Base-by-base conservation (phyloP, 371 early-diverging fungal species). In the Amoeboaphelidium occidentale region DNA sequence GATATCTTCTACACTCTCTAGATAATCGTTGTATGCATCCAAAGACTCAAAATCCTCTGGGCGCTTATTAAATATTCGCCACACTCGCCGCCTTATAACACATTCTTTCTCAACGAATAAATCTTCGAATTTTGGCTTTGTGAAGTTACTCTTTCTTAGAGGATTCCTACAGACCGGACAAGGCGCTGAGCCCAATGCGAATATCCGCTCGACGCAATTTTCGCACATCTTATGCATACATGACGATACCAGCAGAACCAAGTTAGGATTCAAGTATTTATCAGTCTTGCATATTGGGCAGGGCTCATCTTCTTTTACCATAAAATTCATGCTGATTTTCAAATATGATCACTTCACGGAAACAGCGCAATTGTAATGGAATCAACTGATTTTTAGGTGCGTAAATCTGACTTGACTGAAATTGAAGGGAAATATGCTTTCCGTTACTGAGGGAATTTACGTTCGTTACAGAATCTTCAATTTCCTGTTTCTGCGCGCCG, bases 181-280 rank as follows among this genome's bases (percentile, higher is more conserved):
- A 0, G 88, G 85, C 1, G 84, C 90, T 6, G 87, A 81, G 1
- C 91, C 91, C 23, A 71, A 68, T 23, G 73, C 65, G 60, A 84
- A 91, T 27, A 84, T 59, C 23, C 84, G 72, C 55, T 81, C 77
- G 48, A 91, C 81, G 60, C 92, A 94, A 20, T 70, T 70, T 53
- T 84, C 86, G 57, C 94, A 92, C 85, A 96, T 82, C 64, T 84
- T 91, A 68, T 98, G 98, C 59, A 87, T 93, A 63, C 99, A 98
- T 20, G 93, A 90, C 43, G 86, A 82, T 21, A 93, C 91, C 28
- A 88, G 74, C 23, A 98, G 70, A 57, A 79, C 80, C 66, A 97
- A 76, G 54, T 74, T 73, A 14, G 87, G 89, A 54, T 89, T 91
- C 42, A 97, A 70, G 65, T 90, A 96, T 46, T 88, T 75, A 58